Evolutionary conservation across 768 basidiomycete genomes (phyloP).

Genomic region (Mrakia gelida): DNA sequence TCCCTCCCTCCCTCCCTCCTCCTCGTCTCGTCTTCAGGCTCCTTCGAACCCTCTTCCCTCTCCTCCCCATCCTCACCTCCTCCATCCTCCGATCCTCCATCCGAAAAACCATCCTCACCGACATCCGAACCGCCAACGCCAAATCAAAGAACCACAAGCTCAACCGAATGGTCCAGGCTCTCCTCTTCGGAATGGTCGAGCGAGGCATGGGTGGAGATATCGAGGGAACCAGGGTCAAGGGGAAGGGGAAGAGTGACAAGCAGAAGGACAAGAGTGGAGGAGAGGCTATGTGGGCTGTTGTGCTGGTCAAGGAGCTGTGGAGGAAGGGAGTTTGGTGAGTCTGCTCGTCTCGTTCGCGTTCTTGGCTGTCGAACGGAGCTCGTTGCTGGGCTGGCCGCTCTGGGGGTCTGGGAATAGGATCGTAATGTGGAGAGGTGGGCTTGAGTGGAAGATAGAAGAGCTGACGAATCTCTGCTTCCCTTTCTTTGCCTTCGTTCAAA

Average conservation of each 20-base stretch:
- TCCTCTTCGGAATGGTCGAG: slow-evolving; percentile 94
- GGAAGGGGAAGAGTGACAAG: slow-evolving; percentile 31
- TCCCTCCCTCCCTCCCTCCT: background rate
- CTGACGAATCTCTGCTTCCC: background rate
- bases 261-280: slow-evolving; percentile 52
- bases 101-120: slow-evolving; percentile 85
- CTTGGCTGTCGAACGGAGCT: background rate
- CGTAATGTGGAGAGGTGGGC: background rate
- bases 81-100: slow-evolving; percentile 76
- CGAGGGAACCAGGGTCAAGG: slow-evolving; percentile 72
- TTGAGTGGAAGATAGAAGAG: background rate
- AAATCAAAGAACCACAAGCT: slow-evolving; percentile 90
- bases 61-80: slow-evolving; percentile 89
- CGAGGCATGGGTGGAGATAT: slow-evolving; percentile 80
- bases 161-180: slow-evolving; percentile 89
- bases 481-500: background rate
- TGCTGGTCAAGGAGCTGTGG: slow-evolving; percentile 91
- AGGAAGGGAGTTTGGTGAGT: slow-evolving; percentile 75
- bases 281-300: slow-evolving; percentile 97
- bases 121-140: slow-evolving; percentile 84
- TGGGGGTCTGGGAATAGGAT: no score
- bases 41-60: slow-evolving; percentile 83
- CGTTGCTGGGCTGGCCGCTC: background rate
- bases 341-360: background rate
- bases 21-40: slow-evolving; percentile 53